Evolutionary conservation across 371 early-diverging fungal species (phyloP).

Genomic region (Synchytrium microbalum): DNA sequence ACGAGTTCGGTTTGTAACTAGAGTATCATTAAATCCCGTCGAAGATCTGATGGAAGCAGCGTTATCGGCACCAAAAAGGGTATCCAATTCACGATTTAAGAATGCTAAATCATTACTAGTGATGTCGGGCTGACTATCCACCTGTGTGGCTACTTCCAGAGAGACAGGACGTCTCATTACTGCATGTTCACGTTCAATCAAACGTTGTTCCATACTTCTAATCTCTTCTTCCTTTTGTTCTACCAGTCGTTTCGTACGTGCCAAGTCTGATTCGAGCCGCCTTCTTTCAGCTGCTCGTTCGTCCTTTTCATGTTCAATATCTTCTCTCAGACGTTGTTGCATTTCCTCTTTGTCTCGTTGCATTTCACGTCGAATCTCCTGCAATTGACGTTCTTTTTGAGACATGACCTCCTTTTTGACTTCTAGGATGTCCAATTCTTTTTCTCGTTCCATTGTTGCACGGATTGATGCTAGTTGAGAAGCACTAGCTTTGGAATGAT

Average conservation of each 20-base stretch:
- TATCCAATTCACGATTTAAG: background rate
- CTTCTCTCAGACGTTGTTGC: constrained; percentile 1
- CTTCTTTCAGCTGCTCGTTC: background rate
- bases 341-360: constrained; percentile 7
- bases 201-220: background rate
- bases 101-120: background rate
- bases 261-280: background rate
- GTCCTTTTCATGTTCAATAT: constrained; percentile 8
- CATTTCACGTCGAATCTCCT: constrained; percentile 18
- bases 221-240: background rate
- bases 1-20: background rate
- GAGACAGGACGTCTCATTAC: background rate
- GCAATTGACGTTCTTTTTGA: constrained; percentile 32
- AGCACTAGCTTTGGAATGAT: constrained; percentile 8
- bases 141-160: background rate
- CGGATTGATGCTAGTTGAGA: constrained; percentile 27
- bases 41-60: background rate
- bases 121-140: background rate
- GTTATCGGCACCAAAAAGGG: background rate
- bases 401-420: constrained; percentile 27
- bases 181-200: background rate
- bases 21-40: background rate
- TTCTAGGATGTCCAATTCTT: constrained; percentile 33
- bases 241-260: background rate
- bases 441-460: constrained; percentile 25